Evolutionary conservation across 805 yeast genomes (phyloP).

Genomic region (Hanseniaspora mollemarum): DNA sequence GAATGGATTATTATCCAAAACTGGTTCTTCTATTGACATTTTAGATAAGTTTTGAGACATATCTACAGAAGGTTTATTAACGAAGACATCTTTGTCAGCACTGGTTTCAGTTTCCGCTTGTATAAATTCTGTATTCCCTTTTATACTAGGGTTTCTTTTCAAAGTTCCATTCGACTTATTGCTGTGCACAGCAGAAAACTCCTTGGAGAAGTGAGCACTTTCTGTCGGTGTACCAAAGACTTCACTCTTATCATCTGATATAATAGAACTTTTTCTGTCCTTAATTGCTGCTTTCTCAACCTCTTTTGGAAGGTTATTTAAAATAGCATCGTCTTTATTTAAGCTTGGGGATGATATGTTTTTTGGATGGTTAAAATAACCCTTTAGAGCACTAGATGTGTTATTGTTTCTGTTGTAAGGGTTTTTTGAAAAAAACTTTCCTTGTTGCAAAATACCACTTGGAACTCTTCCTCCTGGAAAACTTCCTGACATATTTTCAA

Average conservation of each 20-base stretch:
- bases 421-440: slow-evolving; percentile 11
- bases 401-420: slow-evolving; percentile 8
- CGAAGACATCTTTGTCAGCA: not conserved
- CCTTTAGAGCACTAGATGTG: not conserved
- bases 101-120: not conserved
- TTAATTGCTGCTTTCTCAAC: not conserved
- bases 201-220: not conserved
- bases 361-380: not conserved
- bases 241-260: not conserved
- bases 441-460: slow-evolving; percentile 1
- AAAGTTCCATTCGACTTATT: not conserved
- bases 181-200: not conserved
- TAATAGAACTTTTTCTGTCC: not conserved
- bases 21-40: not conserved
- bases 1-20: slow-evolving; percentile 3
- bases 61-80: not conserved
- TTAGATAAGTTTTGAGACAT: not conserved
- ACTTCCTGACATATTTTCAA: slow-evolving; percentile 15
- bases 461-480: slow-evolving; percentile 16
- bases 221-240: not conserved
- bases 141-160: not conserved
- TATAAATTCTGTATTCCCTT: not conserved
- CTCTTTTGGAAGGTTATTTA: too few relatives aligned
- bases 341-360: not conserved
- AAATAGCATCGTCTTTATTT: too few relatives aligned